These are phyloP conservation scores for Sistotremastrum niveocremeum DNA, from an alignment of 768 basidiomycete species.

Conservation along the genomic window DNA sequence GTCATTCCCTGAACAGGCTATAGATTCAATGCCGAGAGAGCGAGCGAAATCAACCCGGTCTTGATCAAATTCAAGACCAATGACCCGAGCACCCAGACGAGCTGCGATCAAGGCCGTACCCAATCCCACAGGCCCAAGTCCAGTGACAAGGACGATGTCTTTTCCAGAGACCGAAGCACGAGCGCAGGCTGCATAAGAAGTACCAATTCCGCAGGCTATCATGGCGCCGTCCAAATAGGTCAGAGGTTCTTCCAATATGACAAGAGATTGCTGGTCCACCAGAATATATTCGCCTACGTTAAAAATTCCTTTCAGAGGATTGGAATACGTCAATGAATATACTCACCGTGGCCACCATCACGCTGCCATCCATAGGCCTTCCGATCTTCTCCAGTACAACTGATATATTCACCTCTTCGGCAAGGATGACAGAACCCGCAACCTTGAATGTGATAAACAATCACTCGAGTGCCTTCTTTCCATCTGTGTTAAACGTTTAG, in stretches of 20 bases:
- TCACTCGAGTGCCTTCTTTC: neutral
- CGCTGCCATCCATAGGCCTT: slow-evolving; percentile 1
- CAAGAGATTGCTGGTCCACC: neutral
- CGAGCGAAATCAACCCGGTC: slow-evolving; percentile 1
- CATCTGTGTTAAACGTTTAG: neutral
- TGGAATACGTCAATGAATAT: neutral
- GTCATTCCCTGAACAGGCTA: neutral
- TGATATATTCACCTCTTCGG: neutral
- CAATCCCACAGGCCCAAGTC: neutral
- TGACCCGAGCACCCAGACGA: neutral
- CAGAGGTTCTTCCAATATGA: neutral
- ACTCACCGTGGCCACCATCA: slow-evolving; percentile 2
- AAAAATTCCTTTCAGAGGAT: neutral
- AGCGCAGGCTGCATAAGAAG: neutral
- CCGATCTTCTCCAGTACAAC: neutral
- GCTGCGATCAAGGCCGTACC: neutral
- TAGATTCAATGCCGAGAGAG: neutral
- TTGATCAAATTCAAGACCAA: neutral
- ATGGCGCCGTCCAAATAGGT: slow-evolving; percentile 1
- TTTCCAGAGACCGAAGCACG: neutral
- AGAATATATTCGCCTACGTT: neutral
- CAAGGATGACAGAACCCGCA: neutral
- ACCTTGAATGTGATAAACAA: slow-evolving; percentile 1
- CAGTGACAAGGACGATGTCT: neutral
- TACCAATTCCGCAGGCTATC: neutral